phyloP scores from a whole-genome alignment of 208 protist genomes.

The Trypanosoma vivax region DNA sequence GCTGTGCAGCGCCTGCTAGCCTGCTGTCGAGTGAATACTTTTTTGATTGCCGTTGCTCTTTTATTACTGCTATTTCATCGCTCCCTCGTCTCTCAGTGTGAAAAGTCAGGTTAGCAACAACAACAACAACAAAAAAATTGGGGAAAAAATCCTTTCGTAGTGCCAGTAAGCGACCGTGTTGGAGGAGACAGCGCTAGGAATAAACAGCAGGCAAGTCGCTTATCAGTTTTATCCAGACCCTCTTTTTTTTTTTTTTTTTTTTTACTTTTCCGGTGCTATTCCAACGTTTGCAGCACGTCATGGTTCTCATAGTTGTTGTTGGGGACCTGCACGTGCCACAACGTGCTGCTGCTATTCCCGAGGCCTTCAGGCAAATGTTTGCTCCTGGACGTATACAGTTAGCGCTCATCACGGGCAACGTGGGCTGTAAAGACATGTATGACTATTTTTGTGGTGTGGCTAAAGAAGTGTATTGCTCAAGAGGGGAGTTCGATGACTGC shows the following conservation, averaged over 20 bases:
- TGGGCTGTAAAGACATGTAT: constrained; percentile 91
- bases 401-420: constrained; percentile 98
- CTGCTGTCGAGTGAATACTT: too few species aligned
- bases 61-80: too few species aligned
- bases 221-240: too few species aligned
- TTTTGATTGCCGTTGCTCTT: too few species aligned
- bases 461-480: constrained; percentile 93
- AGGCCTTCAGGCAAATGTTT: constrained; percentile 95
- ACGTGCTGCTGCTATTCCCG: constrained; percentile 88
- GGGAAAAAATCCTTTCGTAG: too few species aligned
- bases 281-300: constrained; percentile 8
- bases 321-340: constrained; percentile 99
- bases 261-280: constrained; percentile 15
- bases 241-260: constrained; percentile 11
- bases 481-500: constrained; percentile 94
- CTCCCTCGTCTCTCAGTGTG: too few species aligned
- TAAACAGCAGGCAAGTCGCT: too few species aligned
- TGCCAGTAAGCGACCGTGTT: too few species aligned
- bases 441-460: constrained; percentile 96
- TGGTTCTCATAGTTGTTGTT: constrained; percentile 96
- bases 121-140: too few species aligned
- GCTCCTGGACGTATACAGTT: constrained; percentile 94
- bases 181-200: too few species aligned
- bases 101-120: too few species aligned
- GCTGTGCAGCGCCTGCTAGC: too few species aligned